Conservation (phyloP, 371 early-diverging fungal genomes). For the Saksenaea oblongispora region DNA sequence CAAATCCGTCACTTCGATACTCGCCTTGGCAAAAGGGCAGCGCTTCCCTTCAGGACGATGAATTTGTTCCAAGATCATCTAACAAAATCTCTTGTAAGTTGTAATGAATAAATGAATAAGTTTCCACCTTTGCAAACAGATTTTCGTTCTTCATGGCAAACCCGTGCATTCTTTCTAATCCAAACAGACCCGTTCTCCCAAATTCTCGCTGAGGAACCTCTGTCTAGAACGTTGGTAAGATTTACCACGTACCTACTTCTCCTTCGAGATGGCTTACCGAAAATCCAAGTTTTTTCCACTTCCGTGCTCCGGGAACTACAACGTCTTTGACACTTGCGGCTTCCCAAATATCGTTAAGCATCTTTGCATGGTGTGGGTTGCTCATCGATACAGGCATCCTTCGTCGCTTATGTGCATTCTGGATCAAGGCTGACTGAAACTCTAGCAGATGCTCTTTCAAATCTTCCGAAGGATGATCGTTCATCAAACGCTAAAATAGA, state of each 20-base stretch:
- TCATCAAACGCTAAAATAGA: constrained; percentile 54
- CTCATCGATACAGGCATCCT: constrained; percentile 54
- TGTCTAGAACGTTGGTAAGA: constrained; percentile 36
- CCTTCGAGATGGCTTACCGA: constrained; percentile 42
- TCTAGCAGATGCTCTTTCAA: constrained; percentile 62
- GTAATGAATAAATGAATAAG: neutral
- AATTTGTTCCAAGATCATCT: constrained; percentile 62
- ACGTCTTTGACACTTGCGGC: constrained; percentile 49
- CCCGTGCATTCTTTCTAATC: constrained; percentile 62
- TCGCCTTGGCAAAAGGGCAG: constrained; percentile 70
- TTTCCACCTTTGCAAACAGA: constrained; percentile 54
- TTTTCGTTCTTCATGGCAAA: constrained; percentile 54
- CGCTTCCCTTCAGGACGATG: constrained; percentile 57
- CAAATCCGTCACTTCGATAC: constrained; percentile 70
- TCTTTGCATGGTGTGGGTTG: constrained; percentile 49
- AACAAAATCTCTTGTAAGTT: neutral
- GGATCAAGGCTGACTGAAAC: constrained; percentile 65
- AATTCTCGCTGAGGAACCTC: constrained; percentile 68
- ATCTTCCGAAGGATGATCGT: constrained; percentile 62
- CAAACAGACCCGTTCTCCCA: constrained; percentile 66
- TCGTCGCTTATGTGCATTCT: constrained; percentile 56
- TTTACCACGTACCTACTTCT: neutral
- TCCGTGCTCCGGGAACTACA: constrained; percentile 34
- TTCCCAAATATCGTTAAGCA: constrained; percentile 64
- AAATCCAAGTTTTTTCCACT: constrained; percentile 74